Conservation (phyloP, 148 eudicot species). For the Spergularia marina region DNA sequence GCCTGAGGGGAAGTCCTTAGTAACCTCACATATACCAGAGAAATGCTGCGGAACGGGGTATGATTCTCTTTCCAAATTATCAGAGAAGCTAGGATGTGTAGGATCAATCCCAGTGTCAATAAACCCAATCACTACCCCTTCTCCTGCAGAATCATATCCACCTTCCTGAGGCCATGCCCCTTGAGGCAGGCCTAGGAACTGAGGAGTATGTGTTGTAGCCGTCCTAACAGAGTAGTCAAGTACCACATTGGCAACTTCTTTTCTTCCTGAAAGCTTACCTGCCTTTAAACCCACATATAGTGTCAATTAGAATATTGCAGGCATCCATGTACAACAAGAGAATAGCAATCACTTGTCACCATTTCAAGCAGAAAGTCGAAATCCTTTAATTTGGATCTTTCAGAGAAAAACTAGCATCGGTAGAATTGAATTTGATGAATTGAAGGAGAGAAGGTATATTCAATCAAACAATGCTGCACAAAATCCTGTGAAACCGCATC, state of each 20-base stretch:
- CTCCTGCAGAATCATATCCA: conserved; percentile 83
- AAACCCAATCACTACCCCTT: conserved; percentile 86
- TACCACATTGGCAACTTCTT: conserved; percentile 86
- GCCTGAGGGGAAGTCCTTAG: conserved; percentile 91
- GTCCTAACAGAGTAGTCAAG: conserved; percentile 86
- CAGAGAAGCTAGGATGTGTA: conserved; percentile 84
- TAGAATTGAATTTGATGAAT: not conserved
- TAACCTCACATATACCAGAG: conserved; percentile 93
- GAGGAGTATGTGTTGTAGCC: conserved; percentile 89
- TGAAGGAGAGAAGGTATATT: not conserved
- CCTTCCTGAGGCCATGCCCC: conserved; percentile 95
- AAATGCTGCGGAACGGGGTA: conserved; percentile 86
- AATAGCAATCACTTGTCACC: not conserved
- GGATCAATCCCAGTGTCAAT: conserved; percentile 98
- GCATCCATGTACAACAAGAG: conserved; percentile 1
- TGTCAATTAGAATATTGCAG: conserved; percentile 1
- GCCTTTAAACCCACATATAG: conserved; percentile 45
- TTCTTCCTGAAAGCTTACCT: conserved; percentile 63
- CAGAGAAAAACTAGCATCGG: not conserved
- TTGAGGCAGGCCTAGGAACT: conserved; percentile 87
- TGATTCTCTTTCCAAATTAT: conserved; percentile 45
- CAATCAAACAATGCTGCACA: not conserved
- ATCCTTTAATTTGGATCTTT: not conserved
- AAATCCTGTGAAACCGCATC: not conserved
- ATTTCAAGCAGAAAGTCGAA: not conserved